Evolutionary conservation across 805 yeast species (phyloP).

Genomic region (Saccharomyces eubayanus): DNA sequence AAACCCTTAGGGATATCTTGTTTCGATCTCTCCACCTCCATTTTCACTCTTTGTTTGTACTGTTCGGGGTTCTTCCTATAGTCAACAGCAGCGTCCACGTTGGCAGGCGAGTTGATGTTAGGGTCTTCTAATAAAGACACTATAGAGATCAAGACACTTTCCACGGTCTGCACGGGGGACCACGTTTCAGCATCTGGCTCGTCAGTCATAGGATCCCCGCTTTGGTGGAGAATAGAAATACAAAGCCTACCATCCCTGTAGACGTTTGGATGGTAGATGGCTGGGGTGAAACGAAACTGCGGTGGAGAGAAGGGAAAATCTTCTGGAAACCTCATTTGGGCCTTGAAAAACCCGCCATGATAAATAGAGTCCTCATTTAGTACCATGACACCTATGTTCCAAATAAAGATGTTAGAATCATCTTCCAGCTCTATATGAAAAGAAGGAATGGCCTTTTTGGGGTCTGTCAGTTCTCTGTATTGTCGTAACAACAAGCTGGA

Average conservation of each 20-base stretch:
- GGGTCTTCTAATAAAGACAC: conserved; percentile 90
- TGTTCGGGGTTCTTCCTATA: conserved; percentile 75
- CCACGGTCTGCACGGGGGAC: conserved; percentile 91
- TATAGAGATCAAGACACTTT: conserved; percentile 80
- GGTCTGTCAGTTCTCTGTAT: conserved; percentile 87
- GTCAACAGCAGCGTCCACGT: conserved; percentile 89
- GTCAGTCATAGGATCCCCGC: conserved; percentile 83
- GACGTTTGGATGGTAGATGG: conserved; percentile 91
- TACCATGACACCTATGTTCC: conserved; percentile 91
- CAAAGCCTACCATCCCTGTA: conserved; percentile 90
- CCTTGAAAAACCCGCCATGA: conserved; percentile 90
- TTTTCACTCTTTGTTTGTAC: conserved; percentile 64
- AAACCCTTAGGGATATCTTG: conserved; percentile 83
- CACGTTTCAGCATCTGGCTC: conserved; percentile 92
- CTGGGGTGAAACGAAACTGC: conserved; percentile 82
- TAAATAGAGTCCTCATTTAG: conserved; percentile 81
- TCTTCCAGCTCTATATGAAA: conserved; percentile 63
- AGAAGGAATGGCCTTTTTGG: conserved; percentile 68
- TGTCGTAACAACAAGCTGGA: conserved; percentile 88
- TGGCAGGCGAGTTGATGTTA: conserved; percentile 87
- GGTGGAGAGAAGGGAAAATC: conserved; percentile 94
- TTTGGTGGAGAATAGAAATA: conserved; percentile 84
- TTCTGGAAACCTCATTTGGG: conserved; percentile 85
- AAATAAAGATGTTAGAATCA: conserved; percentile 48
- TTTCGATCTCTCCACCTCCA: conserved; percentile 77